phyloP scores from a whole-genome alignment of 257 asterid genomes.

The Rubia yunnanensis region DNA sequence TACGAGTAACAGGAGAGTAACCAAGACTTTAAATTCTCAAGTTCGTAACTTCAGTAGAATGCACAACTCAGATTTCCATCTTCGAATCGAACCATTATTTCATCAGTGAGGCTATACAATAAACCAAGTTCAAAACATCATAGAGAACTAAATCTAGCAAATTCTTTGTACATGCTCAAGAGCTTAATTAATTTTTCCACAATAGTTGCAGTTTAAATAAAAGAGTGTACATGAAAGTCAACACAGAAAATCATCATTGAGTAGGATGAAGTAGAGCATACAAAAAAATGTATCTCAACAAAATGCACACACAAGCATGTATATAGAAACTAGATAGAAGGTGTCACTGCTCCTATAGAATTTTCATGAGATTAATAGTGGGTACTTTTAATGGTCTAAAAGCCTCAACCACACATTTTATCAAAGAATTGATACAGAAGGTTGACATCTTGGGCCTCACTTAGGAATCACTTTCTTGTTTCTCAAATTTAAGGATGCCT shows the following conservation, averaged over 20 bases:
- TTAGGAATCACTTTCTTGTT: slow-evolving; percentile 61
- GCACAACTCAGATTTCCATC: too few species aligned
- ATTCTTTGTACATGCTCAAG: neutral
- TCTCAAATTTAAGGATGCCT: slow-evolving; percentile 40
- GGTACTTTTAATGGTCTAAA: neutral
- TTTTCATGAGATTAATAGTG: neutral
- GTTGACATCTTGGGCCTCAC: slow-evolving; percentile 53
- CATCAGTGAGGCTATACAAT: neutral
- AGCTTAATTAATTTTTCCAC: neutral
- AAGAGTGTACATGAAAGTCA: neutral
- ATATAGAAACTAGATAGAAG: neutral
- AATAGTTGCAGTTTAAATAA: neutral
- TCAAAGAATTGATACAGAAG: slow-evolving; percentile 54
- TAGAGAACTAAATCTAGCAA: neutral
- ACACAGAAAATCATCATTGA: neutral
- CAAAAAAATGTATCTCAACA: neutral
- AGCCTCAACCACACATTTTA: slow-evolving; percentile 44
- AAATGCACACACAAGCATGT: neutral
- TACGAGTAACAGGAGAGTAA: too few species aligned
- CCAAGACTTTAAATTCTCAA: neutral
- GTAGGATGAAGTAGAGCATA: too few species aligned
- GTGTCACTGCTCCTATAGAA: neutral
- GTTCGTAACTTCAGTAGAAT: neutral
- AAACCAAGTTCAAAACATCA: neutral
- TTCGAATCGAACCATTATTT: neutral